Evolutionary conservation across 257 asterid genomes (phyloP), one percentile per base, ranked within the genome.

Genomic region (Forsythia suspensa): DNA sequence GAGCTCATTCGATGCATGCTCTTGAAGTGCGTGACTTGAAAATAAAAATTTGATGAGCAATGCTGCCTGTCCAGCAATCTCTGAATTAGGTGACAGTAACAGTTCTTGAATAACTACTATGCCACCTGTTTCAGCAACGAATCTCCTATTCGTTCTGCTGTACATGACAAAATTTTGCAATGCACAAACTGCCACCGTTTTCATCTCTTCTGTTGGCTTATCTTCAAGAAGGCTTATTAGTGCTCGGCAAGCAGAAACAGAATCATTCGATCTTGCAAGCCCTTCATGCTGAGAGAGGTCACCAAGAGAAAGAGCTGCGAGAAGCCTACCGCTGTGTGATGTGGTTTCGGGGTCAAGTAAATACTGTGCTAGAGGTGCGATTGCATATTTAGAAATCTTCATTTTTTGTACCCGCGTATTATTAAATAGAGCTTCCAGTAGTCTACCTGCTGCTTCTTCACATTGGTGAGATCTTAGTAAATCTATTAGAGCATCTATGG

Each of bases 281-380:
- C 97, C 97, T 83, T 90, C 97, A 66, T 92, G 96, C 82, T 90
- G 98, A 4, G 98, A 94, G 74, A 94, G 97, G 75, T 92, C 90
- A 20, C 98, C 94, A 71, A 94, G 96, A 73, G 95, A 89, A 75
- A 94, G 96, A 70, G 96, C 90, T 21, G 94, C 94, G 42, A 92
- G 86, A 86, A 94, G 92, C 88, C 81, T 88, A 77, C 92, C 87
- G 18, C 88, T 77, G 66, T 87, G 89, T 21, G 96, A 90, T 81
- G 72, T 87, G 77, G 98, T 92, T 85, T 88, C 96, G 61, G 98
- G 96, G 86, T 94, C 98, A 8, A 92, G 85, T 86, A 94, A 82
- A 80, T 94, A 92, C 57, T 94, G 98, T 52, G 98, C 91, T 39
- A 94, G 89, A 70, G 98, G 97, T 41, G 97, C 90, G 20, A 94